Conservation (phyloP, 2,329 filamentous ascomycete genomes). For the Aspergillus spinulosporus region DNA sequence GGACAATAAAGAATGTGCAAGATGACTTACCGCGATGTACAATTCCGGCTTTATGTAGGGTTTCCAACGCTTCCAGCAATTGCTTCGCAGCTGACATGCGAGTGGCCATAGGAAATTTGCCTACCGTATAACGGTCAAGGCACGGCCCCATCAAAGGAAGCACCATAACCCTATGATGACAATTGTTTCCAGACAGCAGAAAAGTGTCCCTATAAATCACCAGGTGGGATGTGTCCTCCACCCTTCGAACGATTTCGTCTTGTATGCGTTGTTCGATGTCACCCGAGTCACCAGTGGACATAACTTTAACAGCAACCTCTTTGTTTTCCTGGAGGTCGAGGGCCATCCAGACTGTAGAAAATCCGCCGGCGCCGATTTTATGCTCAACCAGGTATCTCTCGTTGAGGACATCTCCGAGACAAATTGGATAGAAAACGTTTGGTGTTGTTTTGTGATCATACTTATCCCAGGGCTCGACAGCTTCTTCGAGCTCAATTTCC, state of each 20-base stretch:
- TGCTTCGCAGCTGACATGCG: constrained; percentile 32
- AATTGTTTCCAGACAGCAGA: constrained; percentile 17
- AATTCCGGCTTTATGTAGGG: constrained; percentile 23
- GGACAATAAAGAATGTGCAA: constrained; percentile 8
- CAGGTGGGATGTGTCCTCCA: constrained; percentile 9
- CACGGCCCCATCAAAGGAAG: constrained; percentile 23
- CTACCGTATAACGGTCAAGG: constrained; percentile 14
- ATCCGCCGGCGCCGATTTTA: background rate
- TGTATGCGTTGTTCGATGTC: constrained; percentile 3
- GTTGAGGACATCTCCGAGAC: background rate
- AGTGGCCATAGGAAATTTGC: constrained; percentile 21
- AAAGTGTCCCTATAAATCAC: constrained; percentile 25
- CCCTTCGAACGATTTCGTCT: constrained; percentile 22
- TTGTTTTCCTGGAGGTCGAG: background rate
- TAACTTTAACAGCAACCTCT: background rate
- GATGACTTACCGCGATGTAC: constrained; percentile 28
- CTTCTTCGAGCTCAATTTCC: background rate
- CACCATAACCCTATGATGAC: constrained; percentile 25
- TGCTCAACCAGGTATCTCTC: background rate
- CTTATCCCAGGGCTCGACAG: background rate
- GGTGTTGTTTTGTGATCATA: background rate
- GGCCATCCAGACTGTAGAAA: background rate
- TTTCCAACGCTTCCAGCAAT: constrained; percentile 25
- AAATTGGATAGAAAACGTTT: background rate
- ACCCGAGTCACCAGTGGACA: background rate